phyloP scores from a whole-genome alignment of 306 rosid species.

The Parietaria judaica region DNA sequence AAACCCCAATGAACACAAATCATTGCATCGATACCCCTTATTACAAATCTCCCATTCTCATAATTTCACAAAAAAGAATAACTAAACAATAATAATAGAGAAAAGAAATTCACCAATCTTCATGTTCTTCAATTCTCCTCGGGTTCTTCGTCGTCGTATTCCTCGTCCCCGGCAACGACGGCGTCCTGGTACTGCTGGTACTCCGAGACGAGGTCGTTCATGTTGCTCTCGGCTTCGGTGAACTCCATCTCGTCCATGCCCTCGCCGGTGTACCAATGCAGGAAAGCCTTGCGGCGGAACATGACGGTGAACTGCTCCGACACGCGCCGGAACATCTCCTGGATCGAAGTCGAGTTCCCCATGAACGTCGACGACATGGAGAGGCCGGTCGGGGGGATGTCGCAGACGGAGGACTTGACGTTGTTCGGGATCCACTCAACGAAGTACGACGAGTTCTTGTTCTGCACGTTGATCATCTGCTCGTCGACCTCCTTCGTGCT shows the following conservation, averaged over 20 bases:
- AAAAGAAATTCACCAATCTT: not conserved
- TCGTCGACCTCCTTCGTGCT: conserved; percentile 87
- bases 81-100: not conserved
- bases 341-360: conserved; percentile 85
- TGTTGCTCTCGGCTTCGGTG: conserved; percentile 83
- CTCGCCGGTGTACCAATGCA: conserved; percentile 89
- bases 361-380: conserved; percentile 79
- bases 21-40: not conserved
- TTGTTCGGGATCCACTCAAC: conserved; percentile 93
- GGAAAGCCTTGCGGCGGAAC: conserved; percentile 86
- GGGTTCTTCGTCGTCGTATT: conserved; percentile 26
- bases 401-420: conserved; percentile 85
- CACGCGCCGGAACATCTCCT: conserved; percentile 82
- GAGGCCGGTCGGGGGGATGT: conserved; percentile 69
- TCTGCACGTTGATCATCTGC: conserved; percentile 77
- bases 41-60: not conserved
- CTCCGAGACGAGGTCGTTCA: conserved; percentile 87
- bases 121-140: conserved; percentile 16
- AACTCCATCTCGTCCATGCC: conserved; percentile 96
- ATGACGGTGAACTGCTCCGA: conserved; percentile 84
- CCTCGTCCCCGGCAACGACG: conserved; percentile 36
- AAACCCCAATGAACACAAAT: not conserved
- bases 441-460: conserved; percentile 79
- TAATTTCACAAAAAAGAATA: not conserved
- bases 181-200: conserved; percentile 89